Percentiles rank a stretch among this genome's conserved stretches.
Evolutionary conservation across 768 basidiomycete genomes (phyloP).

Genomic region (Lactarius sanguifluus): DNA sequence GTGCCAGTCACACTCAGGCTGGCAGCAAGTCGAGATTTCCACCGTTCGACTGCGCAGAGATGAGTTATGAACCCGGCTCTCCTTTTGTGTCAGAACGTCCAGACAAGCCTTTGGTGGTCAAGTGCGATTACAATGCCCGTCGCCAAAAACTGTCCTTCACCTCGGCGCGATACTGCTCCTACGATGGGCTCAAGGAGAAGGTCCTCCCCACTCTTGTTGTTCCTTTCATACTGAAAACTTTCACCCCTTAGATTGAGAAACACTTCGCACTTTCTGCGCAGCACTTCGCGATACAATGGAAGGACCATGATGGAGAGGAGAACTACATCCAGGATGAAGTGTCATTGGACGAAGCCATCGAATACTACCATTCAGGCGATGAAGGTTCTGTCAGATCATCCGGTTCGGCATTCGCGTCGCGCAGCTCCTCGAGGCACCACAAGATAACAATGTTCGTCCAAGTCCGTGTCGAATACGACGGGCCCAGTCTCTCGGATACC

Average conservation of each 20-base stretch:
- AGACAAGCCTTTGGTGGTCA: slow-evolving; percentile 78
- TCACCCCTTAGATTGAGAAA: slow-evolving; percentile 66
- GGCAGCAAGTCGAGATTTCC: neutral
- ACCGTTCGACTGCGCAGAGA: slow-evolving; percentile 14
- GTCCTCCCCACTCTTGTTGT: slow-evolving; percentile 40
- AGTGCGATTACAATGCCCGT: slow-evolving; percentile 75
- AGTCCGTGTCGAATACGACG: slow-evolving; percentile 86
- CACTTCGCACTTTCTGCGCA: slow-evolving; percentile 74
- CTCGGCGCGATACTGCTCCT: slow-evolving; percentile 77
- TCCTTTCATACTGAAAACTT: slow-evolving; percentile 17
- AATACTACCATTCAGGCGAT: slow-evolving; percentile 78
- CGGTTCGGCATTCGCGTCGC: slow-evolving; percentile 66
- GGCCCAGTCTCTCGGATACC: slow-evolving; percentile 87
- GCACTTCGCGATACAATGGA: slow-evolving; percentile 74
- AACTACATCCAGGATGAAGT: slow-evolving; percentile 64
- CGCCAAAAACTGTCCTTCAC: slow-evolving; percentile 77
- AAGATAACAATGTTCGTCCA: slow-evolving; percentile 78
- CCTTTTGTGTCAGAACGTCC: slow-evolving; percentile 37
- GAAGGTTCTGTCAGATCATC: slow-evolving; percentile 70
- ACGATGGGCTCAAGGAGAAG: slow-evolving; percentile 68
- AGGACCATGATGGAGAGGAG: slow-evolving; percentile 85
- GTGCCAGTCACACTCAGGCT: neutral
- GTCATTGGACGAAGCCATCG: slow-evolving; percentile 84
- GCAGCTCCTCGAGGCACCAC: slow-evolving; percentile 54
- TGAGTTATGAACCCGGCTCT: slow-evolving; percentile 4